Evolutionary conservation across 1,284 basidiomycete species (phyloP).

Genomic region (Stygiomarasmius scandens): DNA sequence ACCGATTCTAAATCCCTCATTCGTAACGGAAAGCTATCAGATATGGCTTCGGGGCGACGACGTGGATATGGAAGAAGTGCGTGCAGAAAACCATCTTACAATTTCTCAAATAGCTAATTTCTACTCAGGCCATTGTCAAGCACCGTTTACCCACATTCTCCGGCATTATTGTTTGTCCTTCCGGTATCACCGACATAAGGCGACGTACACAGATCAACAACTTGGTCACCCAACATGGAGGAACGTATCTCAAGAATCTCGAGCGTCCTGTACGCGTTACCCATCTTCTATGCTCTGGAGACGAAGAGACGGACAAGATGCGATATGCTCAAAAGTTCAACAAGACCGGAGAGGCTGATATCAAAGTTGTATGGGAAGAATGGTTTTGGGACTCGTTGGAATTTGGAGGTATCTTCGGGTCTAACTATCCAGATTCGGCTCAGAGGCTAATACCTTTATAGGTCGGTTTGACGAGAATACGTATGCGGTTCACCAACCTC

Average conservation of each 20-base stretch:
- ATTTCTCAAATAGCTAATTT: conserved; percentile 5
- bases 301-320: conserved; percentile 67
- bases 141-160: conserved; percentile 71
- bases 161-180: conserved; percentile 62
- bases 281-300: conserved; percentile 64
- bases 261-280: conserved; percentile 72
- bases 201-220: conserved; percentile 60
- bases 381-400: conserved; percentile 84
- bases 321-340: conserved; percentile 71
- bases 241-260: conserved; percentile 60
- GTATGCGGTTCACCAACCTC: conserved; percentile 62
- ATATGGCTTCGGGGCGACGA: conserved; percentile 80
- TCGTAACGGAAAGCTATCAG: conserved; percentile 69
- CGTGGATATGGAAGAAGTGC: conserved; percentile 54
- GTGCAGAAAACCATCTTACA: conserved; percentile 10
- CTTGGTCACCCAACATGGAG: conserved; percentile 54
- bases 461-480: conserved; percentile 52
- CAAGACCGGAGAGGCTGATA: conserved; percentile 59
- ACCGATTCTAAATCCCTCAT: conserved; percentile 72
- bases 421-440: too few relatives aligned
- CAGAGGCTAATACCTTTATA: conserved; percentile 15
- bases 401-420: conserved; percentile 56
- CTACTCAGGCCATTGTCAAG: conserved; percentile 47
- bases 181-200: conserved; percentile 62
- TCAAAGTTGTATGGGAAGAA: conserved; percentile 79